Evolutionary conservation across 2,329 filamentous ascomycete genomes (phyloP).

Genomic region (Fusarium devonianum): DNA sequence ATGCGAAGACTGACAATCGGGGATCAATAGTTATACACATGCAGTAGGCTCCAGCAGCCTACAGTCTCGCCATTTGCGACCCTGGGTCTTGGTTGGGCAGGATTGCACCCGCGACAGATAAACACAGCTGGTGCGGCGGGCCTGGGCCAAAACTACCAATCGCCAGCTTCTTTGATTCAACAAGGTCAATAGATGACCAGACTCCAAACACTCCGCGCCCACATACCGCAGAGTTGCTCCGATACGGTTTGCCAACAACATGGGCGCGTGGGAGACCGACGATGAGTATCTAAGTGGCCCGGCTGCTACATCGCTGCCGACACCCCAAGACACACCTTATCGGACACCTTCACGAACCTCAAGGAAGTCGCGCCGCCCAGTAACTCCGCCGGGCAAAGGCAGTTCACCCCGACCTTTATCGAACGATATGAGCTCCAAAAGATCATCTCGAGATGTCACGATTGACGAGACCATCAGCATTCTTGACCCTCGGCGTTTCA

Average conservation of each 20-base stretch:
- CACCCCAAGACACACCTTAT: constrained; percentile 75
- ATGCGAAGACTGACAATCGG: constrained; percentile 8
- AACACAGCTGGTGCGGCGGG: background rate
- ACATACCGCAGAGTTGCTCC: background rate
- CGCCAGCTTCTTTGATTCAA: background rate
- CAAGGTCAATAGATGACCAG: background rate
- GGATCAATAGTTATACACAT: background rate
- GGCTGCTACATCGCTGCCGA: constrained; percentile 68
- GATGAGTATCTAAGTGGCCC: constrained; percentile 64
- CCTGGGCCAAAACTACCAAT: background rate
- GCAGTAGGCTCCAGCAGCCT: constrained; percentile 4
- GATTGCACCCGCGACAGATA: constrained; percentile 18
- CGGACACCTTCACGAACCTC: constrained; percentile 72
- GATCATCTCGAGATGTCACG: constrained; percentile 64
- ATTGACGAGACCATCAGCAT: constrained; percentile 75
- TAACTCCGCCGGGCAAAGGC: constrained; percentile 66
- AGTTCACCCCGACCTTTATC: constrained; percentile 64
- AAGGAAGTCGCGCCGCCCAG: constrained; percentile 69
- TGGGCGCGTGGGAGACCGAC: constrained; percentile 69
- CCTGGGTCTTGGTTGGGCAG: constrained; percentile 28
- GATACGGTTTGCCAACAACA: constrained; percentile 43
- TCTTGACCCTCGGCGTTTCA: constrained; percentile 90
- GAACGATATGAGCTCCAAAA: constrained; percentile 55
- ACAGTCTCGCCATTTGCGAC: constrained; percentile 9
- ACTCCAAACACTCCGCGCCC: background rate